Conservation (phyloP, 1,284 basidiomycete species). For the Ustilago bromivora region DNA sequence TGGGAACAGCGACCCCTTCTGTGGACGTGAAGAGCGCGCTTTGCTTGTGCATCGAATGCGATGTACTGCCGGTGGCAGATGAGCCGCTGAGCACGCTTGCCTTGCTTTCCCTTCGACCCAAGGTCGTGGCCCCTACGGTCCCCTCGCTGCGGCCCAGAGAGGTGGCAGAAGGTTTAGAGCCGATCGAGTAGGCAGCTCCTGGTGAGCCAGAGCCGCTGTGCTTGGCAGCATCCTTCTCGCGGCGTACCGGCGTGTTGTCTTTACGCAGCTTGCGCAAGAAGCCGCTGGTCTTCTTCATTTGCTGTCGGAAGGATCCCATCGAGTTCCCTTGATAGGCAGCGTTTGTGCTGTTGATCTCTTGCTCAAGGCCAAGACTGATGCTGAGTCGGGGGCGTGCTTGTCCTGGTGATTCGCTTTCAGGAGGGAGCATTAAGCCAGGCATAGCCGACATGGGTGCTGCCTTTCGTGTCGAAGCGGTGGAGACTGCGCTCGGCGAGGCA, state of each 20-base stretch:
- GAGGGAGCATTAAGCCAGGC: constrained; percentile 19
- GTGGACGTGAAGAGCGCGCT: constrained; percentile 23
- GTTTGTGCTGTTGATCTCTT: constrained; percentile 27
- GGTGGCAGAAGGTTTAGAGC: constrained; percentile 31
- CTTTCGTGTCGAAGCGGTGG: constrained; percentile 3
- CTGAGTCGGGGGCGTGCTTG: constrained; percentile 21
- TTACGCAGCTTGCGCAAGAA: constrained; percentile 56
- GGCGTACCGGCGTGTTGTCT: constrained; percentile 18
- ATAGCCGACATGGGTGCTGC: constrained; percentile 22
- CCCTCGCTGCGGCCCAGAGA: constrained; percentile 22
- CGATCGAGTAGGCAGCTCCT: constrained; percentile 19
- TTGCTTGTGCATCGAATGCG: constrained; percentile 21
- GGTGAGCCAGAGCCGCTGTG: constrained; percentile 9
- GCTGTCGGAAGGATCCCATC: constrained; percentile 49
- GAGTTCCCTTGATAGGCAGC: constrained; percentile 9
- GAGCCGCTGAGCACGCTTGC: constrained; percentile 31
- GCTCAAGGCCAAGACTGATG: constrained; percentile 45
- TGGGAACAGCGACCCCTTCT: constrained; percentile 33
- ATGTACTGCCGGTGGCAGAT: constrained; percentile 18
- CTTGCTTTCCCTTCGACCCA: constrained; percentile 32
- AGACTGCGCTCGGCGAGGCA: constrained; percentile 11
- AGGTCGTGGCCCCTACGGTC: background rate
- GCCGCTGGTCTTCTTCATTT: constrained; percentile 66
- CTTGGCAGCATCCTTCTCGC: constrained; percentile 16
- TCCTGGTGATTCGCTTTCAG: constrained; percentile 2